A percentile compares a stretch with the other conserved stretches of the same genome.
These are phyloP conservation scores for Cladophialophora yegresii DNA, from an alignment of 2,329 filamentous ascomycete species.

Conservation along the genomic window DNA sequence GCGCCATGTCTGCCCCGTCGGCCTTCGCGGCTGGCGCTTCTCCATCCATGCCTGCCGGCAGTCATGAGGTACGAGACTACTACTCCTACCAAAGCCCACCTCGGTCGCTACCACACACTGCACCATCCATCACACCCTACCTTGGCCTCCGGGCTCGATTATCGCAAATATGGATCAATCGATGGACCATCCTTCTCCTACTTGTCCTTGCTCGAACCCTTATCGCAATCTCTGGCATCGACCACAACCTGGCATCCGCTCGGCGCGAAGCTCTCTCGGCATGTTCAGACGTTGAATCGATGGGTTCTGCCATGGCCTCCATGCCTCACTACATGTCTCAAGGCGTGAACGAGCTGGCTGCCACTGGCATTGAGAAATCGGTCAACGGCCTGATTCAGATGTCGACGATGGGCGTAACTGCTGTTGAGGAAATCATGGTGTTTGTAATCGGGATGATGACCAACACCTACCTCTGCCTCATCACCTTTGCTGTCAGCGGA, in stretches of 20 bases:
- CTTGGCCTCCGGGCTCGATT: slow-evolving; percentile 84
- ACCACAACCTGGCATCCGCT: slow-evolving; percentile 73
- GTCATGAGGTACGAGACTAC: slow-evolving; percentile 63
- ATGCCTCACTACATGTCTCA: slow-evolving; percentile 94
- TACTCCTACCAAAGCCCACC: slow-evolving; percentile 57
- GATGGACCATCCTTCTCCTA: slow-evolving; percentile 88
- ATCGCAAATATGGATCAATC: slow-evolving; percentile 96
- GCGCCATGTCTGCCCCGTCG: slow-evolving; percentile 37
- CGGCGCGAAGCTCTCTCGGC: slow-evolving; percentile 80
- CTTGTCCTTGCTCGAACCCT: slow-evolving; percentile 81
- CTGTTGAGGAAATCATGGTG: slow-evolving; percentile 81
- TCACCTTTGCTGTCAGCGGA: slow-evolving; percentile 78
- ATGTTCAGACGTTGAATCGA: slow-evolving; percentile 87
- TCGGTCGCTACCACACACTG: slow-evolving; percentile 62
- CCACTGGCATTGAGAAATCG: slow-evolving; percentile 75
- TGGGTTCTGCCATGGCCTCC: slow-evolving; percentile 93
- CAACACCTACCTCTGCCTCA: slow-evolving; percentile 85
- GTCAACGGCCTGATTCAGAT: slow-evolving; percentile 78
- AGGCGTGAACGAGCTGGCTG: slow-evolving; percentile 84
- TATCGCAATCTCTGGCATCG: slow-evolving; percentile 70
- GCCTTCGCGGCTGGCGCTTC: slow-evolving; percentile 58
- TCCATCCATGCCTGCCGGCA: slow-evolving; percentile 60
- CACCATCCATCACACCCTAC: slow-evolving; percentile 79
- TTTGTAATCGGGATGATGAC: slow-evolving; percentile 93
- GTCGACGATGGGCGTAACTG: slow-evolving; percentile 76